Conservation (phyloP, 2,329 filamentous ascomycete genomes). For the Colletotrichum aenigma region DNA sequence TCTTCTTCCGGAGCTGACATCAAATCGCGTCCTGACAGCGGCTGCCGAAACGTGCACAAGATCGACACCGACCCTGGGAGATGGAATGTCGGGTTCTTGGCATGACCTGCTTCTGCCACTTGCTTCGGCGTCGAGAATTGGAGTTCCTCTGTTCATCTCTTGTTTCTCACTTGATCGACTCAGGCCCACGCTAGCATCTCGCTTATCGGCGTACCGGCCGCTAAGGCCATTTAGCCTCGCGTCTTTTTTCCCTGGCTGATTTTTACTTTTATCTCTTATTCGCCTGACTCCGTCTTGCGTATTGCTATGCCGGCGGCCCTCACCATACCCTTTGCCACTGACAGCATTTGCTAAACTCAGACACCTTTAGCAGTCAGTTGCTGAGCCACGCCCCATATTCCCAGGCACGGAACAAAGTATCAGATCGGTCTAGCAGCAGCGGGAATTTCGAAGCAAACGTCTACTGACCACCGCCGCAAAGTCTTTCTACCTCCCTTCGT, state of each 20-base stretch:
- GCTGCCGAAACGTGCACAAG: not conserved
- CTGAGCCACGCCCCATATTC: not conserved
- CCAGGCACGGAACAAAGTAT: not conserved
- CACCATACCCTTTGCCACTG: not conserved
- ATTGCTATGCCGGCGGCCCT: not conserved
- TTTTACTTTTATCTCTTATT: slow-evolving; percentile 3
- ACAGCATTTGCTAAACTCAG: not conserved
- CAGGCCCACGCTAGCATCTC: slow-evolving; percentile 3
- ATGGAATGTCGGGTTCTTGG: not conserved
- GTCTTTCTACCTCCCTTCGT: not conserved
- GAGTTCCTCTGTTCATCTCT: not conserved
- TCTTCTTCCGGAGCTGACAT: not conserved
- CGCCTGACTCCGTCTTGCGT: not conserved
- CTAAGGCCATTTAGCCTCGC: slow-evolving; percentile 10
- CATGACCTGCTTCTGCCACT: not conserved
- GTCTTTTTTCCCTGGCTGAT: not conserved
- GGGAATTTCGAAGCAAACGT: not conserved
- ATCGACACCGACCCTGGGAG: not conserved
- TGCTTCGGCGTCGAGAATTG: not conserved
- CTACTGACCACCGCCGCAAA: not conserved
- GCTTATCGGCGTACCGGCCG: slow-evolving; percentile 17
- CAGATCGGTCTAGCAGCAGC: not conserved
- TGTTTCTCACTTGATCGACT: not conserved
- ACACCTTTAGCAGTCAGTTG: not conserved
- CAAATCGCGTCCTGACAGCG: not conserved